These are phyloP conservation scores for Cucurbitaria berberidis DNA, from an alignment of 2,329 filamentous ascomycete genomes.

Conservation along the genomic window DNA sequence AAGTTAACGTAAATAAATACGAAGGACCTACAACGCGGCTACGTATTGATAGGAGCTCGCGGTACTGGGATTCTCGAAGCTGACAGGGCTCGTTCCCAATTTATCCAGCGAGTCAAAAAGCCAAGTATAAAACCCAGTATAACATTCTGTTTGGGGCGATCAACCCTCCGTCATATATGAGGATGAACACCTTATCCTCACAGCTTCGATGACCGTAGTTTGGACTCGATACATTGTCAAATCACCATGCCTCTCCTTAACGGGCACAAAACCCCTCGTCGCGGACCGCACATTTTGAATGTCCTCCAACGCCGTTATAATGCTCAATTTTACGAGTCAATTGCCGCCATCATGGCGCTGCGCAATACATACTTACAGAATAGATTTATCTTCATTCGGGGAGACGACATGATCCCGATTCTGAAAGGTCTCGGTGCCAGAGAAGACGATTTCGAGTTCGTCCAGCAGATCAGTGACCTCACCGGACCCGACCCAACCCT, in stretches of 20 bases:
- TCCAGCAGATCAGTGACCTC: slow-evolving; percentile 2
- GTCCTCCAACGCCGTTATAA: slow-evolving; percentile 1
- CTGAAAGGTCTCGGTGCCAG: slow-evolving; percentile 2
- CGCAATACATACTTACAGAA: neutral
- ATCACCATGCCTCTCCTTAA: neutral
- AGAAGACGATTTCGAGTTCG: slow-evolving; percentile 2
- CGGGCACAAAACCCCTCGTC: neutral
- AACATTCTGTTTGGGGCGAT: too few relatives aligned
- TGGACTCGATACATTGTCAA: neutral
- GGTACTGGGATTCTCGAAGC: too few relatives aligned
- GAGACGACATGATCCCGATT: slow-evolving; percentile 3
- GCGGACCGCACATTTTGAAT: neutral
- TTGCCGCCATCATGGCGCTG: slow-evolving; percentile 3
- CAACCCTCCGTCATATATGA: too few relatives aligned
- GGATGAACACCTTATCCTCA: too few relatives aligned
- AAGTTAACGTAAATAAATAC: too few relatives aligned
- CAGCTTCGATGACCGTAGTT: too few relatives aligned
- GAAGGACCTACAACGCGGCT: too few relatives aligned
- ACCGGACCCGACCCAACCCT: slow-evolving; percentile 4
- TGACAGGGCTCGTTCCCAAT: too few relatives aligned
- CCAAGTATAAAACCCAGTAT: too few relatives aligned
- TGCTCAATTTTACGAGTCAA: slow-evolving; percentile 1
- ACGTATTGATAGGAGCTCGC: too few relatives aligned
- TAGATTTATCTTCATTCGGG: slow-evolving; percentile 1
- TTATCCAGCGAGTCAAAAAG: too few relatives aligned